Evolutionary conservation across 805 yeast genomes (phyloP).

Genomic region (Torulaspora indica): DNA sequence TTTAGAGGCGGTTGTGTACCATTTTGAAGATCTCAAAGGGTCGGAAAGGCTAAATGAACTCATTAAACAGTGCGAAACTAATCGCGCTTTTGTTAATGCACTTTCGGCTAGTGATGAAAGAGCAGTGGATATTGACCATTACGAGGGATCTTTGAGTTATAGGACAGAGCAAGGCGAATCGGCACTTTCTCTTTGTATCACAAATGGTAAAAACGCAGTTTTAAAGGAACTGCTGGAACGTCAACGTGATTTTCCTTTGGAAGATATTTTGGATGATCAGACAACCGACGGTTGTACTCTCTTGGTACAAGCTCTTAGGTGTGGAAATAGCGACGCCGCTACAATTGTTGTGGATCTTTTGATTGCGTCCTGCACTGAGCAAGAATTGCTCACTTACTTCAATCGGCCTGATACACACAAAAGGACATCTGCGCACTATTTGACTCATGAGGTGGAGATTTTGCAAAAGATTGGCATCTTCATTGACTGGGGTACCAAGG

Average conservation of each 20-base stretch:
- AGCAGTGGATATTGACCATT: conserved; percentile 28
- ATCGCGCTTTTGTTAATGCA: conserved; percentile 1
- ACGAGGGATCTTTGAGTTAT: conserved; percentile 33
- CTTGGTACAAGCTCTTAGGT: conserved; percentile 56
- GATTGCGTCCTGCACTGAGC: conserved; percentile 37
- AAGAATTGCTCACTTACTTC: conserved; percentile 48
- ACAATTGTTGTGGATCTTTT: conserved; percentile 46
- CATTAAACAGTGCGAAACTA: conserved; percentile 1
- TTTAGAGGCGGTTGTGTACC: conserved; percentile 72
- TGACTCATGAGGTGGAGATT: conserved; percentile 52
- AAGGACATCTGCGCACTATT: conserved; percentile 68
- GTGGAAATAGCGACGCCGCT: conserved; percentile 46
- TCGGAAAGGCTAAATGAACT: conserved; percentile 3
- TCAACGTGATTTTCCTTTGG: conserved; percentile 52
- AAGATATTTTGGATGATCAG: conserved; percentile 62
- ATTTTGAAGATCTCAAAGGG: conserved; percentile 39
- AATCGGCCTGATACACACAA: conserved; percentile 47
- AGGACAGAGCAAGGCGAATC: conserved; percentile 65
- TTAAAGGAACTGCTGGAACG: conserved; percentile 46
- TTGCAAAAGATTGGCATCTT: conserved; percentile 51
- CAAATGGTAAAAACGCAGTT: conserved; percentile 41
- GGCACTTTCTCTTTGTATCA: conserved; percentile 57
- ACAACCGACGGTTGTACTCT: conserved; percentile 53
- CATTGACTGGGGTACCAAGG: conserved; percentile 67
- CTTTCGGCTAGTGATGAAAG: conserved; percentile 5